These are phyloP conservation scores for Xylariaceae sp. DNA, from an alignment of 2,329 filamentous ascomycete species.

Conservation along the genomic window DNA sequence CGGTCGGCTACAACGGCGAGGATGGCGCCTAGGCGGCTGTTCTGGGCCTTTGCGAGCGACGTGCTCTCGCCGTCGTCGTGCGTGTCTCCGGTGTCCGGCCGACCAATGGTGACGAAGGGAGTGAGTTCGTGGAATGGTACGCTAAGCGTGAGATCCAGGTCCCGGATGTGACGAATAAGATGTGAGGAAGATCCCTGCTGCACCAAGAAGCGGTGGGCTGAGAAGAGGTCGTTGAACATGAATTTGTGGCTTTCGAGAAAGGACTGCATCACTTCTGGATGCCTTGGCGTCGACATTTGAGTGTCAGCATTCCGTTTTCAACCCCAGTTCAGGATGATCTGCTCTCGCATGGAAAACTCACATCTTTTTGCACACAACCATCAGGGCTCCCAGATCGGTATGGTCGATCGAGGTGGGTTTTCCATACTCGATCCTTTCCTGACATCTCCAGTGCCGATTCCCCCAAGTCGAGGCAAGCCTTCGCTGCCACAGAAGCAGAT, in stretches of 20 bases:
- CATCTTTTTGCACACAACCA: slow-evolving; percentile 44
- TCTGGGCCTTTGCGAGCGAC: not conserved
- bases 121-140: slow-evolving; percentile 36
- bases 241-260: slow-evolving; percentile 42
- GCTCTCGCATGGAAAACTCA: slow-evolving; percentile 28
- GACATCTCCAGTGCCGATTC: slow-evolving; percentile 43
- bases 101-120: slow-evolving; percentile 31
- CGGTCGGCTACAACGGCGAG: slow-evolving; percentile 19
- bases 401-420: slow-evolving; percentile 34
- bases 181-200: slow-evolving; percentile 34
- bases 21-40: slow-evolving; percentile 22
- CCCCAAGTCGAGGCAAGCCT: slow-evolving; percentile 42
- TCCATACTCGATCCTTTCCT: slow-evolving; percentile 37
- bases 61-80: not conserved
- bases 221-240: slow-evolving; percentile 40
- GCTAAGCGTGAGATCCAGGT: slow-evolving; percentile 40
- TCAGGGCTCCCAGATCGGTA: slow-evolving; percentile 38
- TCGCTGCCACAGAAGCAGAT: slow-evolving; percentile 39
- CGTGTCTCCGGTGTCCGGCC: slow-evolving; percentile 18
- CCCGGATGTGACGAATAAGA: slow-evolving; percentile 33
- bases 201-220: slow-evolving; percentile 40
- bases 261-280: slow-evolving; percentile 42
- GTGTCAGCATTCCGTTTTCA: slow-evolving; percentile 17
- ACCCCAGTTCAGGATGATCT: not conserved
- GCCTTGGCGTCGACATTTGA: slow-evolving; percentile 29